phyloP scores from a whole-genome alignment of 768 basidiomycete genomes.

The Suillus fuscotomentosus region DNA sequence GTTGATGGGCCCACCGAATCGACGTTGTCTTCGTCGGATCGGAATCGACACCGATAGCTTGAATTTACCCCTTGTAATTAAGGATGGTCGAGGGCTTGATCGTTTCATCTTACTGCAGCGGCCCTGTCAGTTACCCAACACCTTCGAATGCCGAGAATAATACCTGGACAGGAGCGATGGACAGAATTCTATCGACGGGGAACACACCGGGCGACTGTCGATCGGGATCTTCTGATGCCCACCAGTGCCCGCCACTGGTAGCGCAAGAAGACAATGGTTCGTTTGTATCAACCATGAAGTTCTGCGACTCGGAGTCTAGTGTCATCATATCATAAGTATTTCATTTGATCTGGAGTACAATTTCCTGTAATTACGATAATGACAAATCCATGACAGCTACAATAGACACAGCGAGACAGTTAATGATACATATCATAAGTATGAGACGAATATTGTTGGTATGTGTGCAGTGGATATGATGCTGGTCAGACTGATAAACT shows the following conservation, averaged over 20 bases:
- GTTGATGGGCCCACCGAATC: neutral
- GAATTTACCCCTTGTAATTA: neutral
- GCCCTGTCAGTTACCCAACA: neutral
- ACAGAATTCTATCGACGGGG: neutral
- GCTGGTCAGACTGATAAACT: neutral
- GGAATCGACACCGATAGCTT: neutral
- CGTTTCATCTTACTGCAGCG: neutral
- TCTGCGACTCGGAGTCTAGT: neutral
- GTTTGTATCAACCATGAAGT: neutral
- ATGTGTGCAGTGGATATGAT: slow-evolving; percentile 1
- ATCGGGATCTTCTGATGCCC: neutral
- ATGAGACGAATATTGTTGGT: neutral
- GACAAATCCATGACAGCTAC: slow-evolving; percentile 2
- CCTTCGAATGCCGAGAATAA: neutral
- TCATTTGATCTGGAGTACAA: neutral
- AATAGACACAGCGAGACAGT: slow-evolving; percentile 3
- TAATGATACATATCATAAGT: slow-evolving; percentile 7
- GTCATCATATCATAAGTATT: neutral
- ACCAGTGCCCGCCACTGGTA: neutral
- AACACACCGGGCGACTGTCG: neutral
- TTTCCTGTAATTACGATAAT: slow-evolving; percentile 5
- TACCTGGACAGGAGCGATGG: neutral
- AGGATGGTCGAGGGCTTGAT: neutral
- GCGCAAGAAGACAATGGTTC: neutral
- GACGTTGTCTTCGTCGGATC: neutral